Evolutionary conservation across 768 basidiomycete genomes (phyloP).

Genomic region (Saitozyma sp.): DNA sequence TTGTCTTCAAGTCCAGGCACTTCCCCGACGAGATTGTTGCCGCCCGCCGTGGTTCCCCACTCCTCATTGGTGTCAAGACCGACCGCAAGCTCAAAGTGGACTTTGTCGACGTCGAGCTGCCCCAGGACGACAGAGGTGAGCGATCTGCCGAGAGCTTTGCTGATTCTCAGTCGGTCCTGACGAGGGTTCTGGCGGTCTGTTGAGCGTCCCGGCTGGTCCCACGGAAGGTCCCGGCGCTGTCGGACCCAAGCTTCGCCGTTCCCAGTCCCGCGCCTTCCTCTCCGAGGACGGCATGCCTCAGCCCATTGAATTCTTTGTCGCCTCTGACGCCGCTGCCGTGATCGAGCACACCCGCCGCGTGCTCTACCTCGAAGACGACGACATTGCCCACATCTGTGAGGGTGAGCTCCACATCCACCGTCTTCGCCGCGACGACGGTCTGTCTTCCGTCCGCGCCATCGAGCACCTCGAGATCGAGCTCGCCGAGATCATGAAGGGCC

Average conservation of each 20-base stretch:
- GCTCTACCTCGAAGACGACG: conserved; percentile 96
- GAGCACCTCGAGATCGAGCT: conserved; percentile 98
- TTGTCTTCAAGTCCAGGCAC: conserved; percentile 96
- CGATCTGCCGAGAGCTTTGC: background rate
- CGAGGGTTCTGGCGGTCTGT: conserved; percentile 56
- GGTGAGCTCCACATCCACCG: conserved; percentile 77
- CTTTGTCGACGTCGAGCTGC: conserved; percentile 97
- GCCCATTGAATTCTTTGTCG: conserved; percentile 99
- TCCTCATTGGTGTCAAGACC: conserved; percentile 97
- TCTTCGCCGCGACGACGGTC: conserved; percentile 80
- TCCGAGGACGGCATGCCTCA: conserved; percentile 97
- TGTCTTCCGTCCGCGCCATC: conserved; percentile 79
- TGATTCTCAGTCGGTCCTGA: conserved; percentile 29
- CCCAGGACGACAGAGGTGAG: conserved; percentile 60
- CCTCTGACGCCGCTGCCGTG: conserved; percentile 93
- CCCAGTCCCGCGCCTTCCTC: conserved; percentile 97
- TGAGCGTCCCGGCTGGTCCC: conserved; percentile 59
- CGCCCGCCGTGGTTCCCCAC: conserved; percentile 93
- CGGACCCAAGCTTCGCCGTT: conserved; percentile 73
- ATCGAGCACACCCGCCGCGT: conserved; percentile 99
- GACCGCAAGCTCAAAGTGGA: conserved; percentile 99
- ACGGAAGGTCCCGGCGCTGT: conserved; percentile 58
- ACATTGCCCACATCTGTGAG: conserved; percentile 94
- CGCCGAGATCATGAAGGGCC: conserved; percentile 99
- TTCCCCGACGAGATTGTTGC: conserved; percentile 95